Evolutionary conservation across 345 rosid species (phyloP), one percentile per base, ranked within the genome.

Genomic region (Acer yangbiense): DNA sequence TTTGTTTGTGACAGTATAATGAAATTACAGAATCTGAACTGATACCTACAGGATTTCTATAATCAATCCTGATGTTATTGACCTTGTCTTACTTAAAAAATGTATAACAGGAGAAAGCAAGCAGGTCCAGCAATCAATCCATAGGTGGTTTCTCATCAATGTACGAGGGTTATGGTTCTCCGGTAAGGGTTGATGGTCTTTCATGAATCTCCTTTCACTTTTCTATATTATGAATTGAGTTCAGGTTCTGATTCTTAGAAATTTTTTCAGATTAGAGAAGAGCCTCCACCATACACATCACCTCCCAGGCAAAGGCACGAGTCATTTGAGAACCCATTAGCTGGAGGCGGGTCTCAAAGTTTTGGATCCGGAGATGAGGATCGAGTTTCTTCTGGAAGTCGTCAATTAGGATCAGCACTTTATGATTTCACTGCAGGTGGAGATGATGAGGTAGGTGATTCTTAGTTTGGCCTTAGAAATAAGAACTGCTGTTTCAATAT

Each of bases 371-470:
- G 81, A 57, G 95, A 92, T 73, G 91, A 83, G 10, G 94, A 87
- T 66, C 90, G 81, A 46, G 71, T 72, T 78, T 85, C 95, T 80
- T 88, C 97, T 69, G 87, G 87, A 71, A 85, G 86, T 83, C 79
- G 88, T 63, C 97, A 93, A 85, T 67, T 43, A 76, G 99, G 98
- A 72, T 84, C 86, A 16, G 99, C 99, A 72, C 85, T 96, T 48
- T 96, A 96, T 87, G 99, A 96, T 86, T 96, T 96, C 84, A 92
- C 90, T 27, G 98, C 98, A 13, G 99, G 99, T 72, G 99, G 99
- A 88, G 99, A 96, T 81, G 99, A 96, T 78, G 99, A 96, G 91
- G 99, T 96, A 82, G 77, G 69, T 54, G 46, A 65, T 62, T 14
- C 52, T 60, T 58, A 11, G 67, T 77, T 55, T 76, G 43, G 72